Conservation (phyloP, 441 rosid species). For the Melastoma candidum region DNA sequence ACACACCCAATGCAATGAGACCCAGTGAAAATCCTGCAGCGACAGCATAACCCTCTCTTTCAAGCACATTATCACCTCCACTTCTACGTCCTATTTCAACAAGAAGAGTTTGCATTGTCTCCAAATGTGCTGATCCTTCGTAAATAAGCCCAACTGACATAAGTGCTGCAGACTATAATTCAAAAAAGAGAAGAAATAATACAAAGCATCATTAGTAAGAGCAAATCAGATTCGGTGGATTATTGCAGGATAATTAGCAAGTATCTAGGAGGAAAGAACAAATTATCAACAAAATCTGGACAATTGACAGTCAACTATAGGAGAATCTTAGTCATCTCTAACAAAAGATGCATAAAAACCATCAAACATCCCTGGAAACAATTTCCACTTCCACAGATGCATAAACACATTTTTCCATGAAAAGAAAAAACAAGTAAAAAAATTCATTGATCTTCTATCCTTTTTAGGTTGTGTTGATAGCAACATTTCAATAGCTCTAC, state of each 20-base stretch:
- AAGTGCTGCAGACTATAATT: slow-evolving; percentile 80
- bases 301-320: no score
- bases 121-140: slow-evolving; percentile 95
- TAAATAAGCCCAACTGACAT: slow-evolving; percentile 88
- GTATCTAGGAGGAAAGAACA: no score
- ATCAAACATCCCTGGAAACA: background rate
- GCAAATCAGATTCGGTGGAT: no score
- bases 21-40: slow-evolving; percentile 97
- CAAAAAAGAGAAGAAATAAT: slow-evolving; percentile 13
- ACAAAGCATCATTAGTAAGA: background rate
- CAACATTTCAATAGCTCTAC: no score
- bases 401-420: background rate
- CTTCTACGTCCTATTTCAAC: slow-evolving; percentile 98
- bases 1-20: slow-evolving; percentile 91
- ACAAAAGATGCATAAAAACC: no score
- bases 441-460: background rate
- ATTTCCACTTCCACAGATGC: background rate
- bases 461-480: no score
- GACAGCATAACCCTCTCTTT: slow-evolving; percentile 98
- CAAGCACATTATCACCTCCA: slow-evolving; percentile 98
- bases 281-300: no score
- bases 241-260: no score
- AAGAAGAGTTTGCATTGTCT: slow-evolving; percentile 83
- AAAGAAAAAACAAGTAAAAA: slow-evolving; percentile 4
- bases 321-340: no score